These are phyloP conservation scores for Coemansia sp. DNA, from an alignment of 192 early-diverging fungal genomes.

Conservation along the genomic window DNA sequence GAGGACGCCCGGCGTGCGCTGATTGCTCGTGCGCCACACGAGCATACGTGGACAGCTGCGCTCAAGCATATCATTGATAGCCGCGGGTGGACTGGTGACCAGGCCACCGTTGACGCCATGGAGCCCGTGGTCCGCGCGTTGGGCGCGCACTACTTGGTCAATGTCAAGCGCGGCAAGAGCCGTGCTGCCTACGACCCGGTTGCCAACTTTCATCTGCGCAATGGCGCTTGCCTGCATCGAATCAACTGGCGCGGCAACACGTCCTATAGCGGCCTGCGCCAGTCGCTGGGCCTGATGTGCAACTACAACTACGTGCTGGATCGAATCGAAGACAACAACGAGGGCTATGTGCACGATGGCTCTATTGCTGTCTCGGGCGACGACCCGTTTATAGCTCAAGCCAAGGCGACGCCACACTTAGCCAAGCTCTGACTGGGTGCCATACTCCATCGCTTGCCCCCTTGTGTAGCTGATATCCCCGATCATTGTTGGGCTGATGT, in stretches of 20 bases:
- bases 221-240: slow-evolving; percentile 87
- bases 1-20: slow-evolving; percentile 10
- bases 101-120: slow-evolving; percentile 34
- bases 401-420: background rate
- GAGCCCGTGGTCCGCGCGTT: slow-evolving; percentile 41
- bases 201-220: slow-evolving; percentile 95
- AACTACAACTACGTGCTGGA: slow-evolving; percentile 88
- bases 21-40: slow-evolving; percentile 17
- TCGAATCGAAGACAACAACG: slow-evolving; percentile 81
- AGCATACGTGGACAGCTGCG: slow-evolving; percentile 42
- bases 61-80: slow-evolving; percentile 44
- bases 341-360: slow-evolving; percentile 68
- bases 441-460: background rate
- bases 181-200: slow-evolving; percentile 83
- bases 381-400: slow-evolving; percentile 33
- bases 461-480: no score
- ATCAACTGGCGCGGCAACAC: slow-evolving; percentile 90
- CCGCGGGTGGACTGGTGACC: slow-evolving; percentile 47
- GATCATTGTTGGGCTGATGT: no score
- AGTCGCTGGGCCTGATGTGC: slow-evolving; percentile 94
- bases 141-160: slow-evolving; percentile 49
- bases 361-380: slow-evolving; percentile 59
- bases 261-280: slow-evolving; percentile 76
- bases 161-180: slow-evolving; percentile 39
- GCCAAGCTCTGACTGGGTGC: slow-evolving; percentile 19